Evolutionary conservation across 352 stramenopile genomes (phyloP), one percentile per base, ranked within the genome.

Genomic region (Pythium aristosporum): DNA sequence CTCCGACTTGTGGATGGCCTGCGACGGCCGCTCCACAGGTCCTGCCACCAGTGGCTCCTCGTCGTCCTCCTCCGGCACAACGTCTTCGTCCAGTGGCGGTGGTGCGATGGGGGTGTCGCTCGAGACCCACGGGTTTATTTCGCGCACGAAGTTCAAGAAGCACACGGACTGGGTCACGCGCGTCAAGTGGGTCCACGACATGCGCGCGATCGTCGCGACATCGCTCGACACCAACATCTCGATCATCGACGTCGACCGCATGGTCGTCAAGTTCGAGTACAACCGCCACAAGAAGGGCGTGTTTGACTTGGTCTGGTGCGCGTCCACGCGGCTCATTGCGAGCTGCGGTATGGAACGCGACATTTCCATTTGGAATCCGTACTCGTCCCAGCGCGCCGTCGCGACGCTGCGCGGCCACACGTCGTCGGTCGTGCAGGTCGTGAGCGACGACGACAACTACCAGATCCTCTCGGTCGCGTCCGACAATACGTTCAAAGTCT

Each of bases 351-450:
- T 94, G 76, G 85, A 94, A 56, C 83, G 88, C 30, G 81, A 93
- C 57, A 92, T 94, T 50, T 82, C 90, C 44, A 88, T 96, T 37
- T 96, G 88, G 88, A 96, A 94, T 59, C 87, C 88, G 47, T 96
- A 94, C 73, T 94, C 85, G 18, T 94, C 86, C 20, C 85, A 91
- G 49, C 80, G 82, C 42, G 81, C 85, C 4, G 85, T 89, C 15
- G 84, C 78, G 1, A 92, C 79, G 1, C 74, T 92, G 13, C 77
- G 80, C 5, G 84, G 84, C 12, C 82, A 93, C 65, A 91, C 81
- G 16, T 88, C 80, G 28, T 91, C 78, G 3, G 82, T 95, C 20
- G 50, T 91, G 25, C 85, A 93, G 54, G 69, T 95, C 15, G 80
- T 80, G 8, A 88, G 81, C 36, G 86, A 93, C 34, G 85, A 95